Evolutionary conservation across 2,329 filamentous ascomycete species (phyloP).

Genomic region (Penicillium concentricum): DNA sequence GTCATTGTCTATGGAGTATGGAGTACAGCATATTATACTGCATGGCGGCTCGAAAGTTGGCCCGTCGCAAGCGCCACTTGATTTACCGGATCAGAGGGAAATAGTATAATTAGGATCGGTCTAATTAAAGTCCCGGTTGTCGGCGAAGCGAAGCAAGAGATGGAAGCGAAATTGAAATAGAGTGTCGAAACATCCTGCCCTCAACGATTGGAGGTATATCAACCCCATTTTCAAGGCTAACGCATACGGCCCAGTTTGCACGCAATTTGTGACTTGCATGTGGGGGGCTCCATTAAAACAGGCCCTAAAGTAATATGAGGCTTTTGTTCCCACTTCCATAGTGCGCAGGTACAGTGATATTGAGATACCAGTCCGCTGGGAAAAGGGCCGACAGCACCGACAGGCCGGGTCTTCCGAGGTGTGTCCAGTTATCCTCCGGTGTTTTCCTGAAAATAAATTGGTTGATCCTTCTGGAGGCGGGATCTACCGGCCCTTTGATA

Average conservation of each 20-base stretch:
- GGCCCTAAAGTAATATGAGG: neutral
- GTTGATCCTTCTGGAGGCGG: neutral
- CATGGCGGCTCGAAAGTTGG: neutral
- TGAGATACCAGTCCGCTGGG: neutral
- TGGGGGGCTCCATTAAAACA: neutral
- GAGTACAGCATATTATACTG: neutral
- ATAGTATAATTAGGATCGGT: neutral
- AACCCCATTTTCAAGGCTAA: neutral
- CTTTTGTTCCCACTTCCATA: neutral
- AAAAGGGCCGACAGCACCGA: neutral
- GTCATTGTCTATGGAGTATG: neutral
- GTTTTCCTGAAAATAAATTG: neutral
- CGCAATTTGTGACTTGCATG: slow-evolving; percentile 4
- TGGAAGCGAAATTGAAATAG: neutral
- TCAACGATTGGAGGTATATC: neutral
- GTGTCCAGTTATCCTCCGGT: neutral
- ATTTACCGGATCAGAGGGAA: neutral
- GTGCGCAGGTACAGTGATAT: neutral
- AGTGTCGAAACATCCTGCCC: neutral
- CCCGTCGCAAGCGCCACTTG: neutral
- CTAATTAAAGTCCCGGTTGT: neutral
- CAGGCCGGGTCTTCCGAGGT: neutral
- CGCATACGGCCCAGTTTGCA: neutral
- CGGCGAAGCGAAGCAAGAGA: neutral
- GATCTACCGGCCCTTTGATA: slow-evolving; percentile 9